A percentile compares a stretch with the other conserved stretches of the same genome.
phyloP scores from a whole-genome alignment of 2,329 filamentous ascomycete genomes.

The Boeremia exigua region DNA sequence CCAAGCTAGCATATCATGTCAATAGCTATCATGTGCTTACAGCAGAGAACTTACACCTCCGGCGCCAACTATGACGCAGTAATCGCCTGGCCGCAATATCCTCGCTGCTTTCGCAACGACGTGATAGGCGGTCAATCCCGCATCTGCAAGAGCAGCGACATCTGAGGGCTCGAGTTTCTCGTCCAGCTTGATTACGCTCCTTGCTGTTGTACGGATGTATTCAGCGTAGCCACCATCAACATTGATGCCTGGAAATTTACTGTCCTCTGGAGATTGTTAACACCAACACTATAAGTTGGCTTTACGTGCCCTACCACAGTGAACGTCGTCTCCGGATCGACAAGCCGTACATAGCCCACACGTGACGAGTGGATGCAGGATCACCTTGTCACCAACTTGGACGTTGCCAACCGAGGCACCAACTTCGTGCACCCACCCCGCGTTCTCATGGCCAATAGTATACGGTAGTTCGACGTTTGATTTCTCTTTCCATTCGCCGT shows the following conservation, averaged over 20 bases:
- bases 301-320: not conserved
- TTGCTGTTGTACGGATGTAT: conserved; percentile 2
- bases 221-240: conserved; percentile 9
- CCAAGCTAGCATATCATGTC: not conserved
- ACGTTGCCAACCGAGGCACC: conserved; percentile 2
- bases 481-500: conserved; percentile 10
- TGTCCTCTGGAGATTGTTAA: not conserved
- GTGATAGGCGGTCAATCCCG: conserved; percentile 5
- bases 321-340: conserved; percentile 4
- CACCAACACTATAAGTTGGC: too few relatives aligned
- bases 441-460: conserved; percentile 7
- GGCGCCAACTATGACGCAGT: conserved; percentile 6
- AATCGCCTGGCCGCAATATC: conserved; percentile 5
- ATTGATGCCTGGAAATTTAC: conserved; percentile 3
- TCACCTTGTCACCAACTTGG: conserved; percentile 4
- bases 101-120: conserved; percentile 8
- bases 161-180: conserved; percentile 5
- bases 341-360: conserved; percentile 7
- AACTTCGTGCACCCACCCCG: conserved; percentile 5
- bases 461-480: conserved; percentile 3
- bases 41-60: conserved; percentile 1
- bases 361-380: conserved; percentile 5
- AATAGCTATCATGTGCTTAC: not conserved
- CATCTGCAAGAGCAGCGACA: conserved; percentile 8
- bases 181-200: conserved; percentile 8